Percentiles rank a stretch among this genome's conserved stretches.
These are phyloP conservation scores for Clavispora vitiphila DNA, from an alignment of 805 yeast genomes.

Conservation along the genomic window DNA sequence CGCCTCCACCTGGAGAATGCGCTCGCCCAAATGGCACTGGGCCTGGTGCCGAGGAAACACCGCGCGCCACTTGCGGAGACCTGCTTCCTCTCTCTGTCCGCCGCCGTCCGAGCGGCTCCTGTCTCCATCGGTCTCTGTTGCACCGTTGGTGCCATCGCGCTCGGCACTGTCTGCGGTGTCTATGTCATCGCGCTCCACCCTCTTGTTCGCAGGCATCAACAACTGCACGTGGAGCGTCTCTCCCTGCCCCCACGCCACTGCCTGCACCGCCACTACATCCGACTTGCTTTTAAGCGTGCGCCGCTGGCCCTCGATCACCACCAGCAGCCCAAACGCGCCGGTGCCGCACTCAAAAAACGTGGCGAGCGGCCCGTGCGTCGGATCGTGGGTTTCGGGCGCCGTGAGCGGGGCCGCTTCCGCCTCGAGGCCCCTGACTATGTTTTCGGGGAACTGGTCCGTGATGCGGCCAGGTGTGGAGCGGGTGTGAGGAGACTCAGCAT, in stretches of 20 bases:
- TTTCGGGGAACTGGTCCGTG: slow-evolving; percentile 1
- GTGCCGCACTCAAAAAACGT: slow-evolving; percentile 7
- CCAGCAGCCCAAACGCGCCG: slow-evolving; percentile 9
- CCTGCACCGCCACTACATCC: slow-evolving; percentile 4
- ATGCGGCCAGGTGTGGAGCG: too few species aligned
- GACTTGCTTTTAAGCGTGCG: slow-evolving; percentile 4
- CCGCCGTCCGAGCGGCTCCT: too few species aligned
- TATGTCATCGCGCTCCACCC: slow-evolving; percentile 1
- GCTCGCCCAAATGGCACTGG: slow-evolving; percentile 5
- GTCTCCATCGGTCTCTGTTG: not conserved
- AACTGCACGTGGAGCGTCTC: slow-evolving; percentile 7
- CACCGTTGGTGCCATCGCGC: not conserved
- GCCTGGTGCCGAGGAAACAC: not conserved
- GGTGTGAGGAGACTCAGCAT: not conserved
- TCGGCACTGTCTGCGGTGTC: not conserved
- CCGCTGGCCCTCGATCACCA: slow-evolving; percentile 4
- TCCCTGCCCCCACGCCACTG: slow-evolving; percentile 7
- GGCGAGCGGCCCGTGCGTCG: slow-evolving; percentile 7
- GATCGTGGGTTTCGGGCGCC: slow-evolving; percentile 7
- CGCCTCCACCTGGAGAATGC: slow-evolving; percentile 8
- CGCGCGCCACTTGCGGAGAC: not conserved
- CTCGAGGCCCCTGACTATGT: slow-evolving; percentile 4
- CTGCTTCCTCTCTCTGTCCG: too few species aligned
- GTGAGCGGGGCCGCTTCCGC: slow-evolving; percentile 9
- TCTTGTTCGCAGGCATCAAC: slow-evolving; percentile 9